Base-by-base conservation (phyloP, 106 monocot genomes). In the Acorus calamus region DNA sequence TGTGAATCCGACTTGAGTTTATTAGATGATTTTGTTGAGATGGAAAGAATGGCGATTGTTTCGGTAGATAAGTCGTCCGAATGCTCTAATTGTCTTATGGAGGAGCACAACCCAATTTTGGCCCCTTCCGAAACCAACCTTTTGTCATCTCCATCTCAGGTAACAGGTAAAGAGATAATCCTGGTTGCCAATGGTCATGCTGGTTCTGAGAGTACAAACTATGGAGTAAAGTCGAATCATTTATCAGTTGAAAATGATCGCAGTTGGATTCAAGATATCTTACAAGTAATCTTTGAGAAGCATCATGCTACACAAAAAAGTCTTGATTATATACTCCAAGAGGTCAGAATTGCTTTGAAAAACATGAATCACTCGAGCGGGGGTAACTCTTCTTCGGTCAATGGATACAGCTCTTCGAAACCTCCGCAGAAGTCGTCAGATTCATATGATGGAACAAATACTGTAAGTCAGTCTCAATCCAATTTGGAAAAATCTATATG, bases 21-120 rank as follows among this genome's bases (percentile, higher is more conserved):
- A 59, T 79, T 82, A 79, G 79, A 84, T 74, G 89, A 89, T 75
- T 89, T 89, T 72, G 59, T 64, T 44, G 88, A 88, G 78, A 83
- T 80, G 72, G 85, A 86, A 63, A 90, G 74, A 61, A 48, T 82
- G 42, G 82, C 79, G 44, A 50, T 74, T 52, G 66, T 66, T 66
- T 77, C 44, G 62, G 66, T 65, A 5, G 77, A 73, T 61, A 77
- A 65, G 55, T 50, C 52, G 14, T 55, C 63, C 48, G 71, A 42
- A 71, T 13, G 57, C 52, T 67, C 71, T 14, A 5, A 44, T 47
- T 12, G 45, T 11, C n/a, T 7, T 47, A 68, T 68, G 6, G 63
- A 58, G 50, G 72, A 73, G 47, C 64, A 47, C 55, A 47, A 28
- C 43, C 64, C 51, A 50, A 56, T 44, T 52, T 4, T 60, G 12